Conservation (phyloP, 148 eudicot species). For the Cornus florida region DNA sequence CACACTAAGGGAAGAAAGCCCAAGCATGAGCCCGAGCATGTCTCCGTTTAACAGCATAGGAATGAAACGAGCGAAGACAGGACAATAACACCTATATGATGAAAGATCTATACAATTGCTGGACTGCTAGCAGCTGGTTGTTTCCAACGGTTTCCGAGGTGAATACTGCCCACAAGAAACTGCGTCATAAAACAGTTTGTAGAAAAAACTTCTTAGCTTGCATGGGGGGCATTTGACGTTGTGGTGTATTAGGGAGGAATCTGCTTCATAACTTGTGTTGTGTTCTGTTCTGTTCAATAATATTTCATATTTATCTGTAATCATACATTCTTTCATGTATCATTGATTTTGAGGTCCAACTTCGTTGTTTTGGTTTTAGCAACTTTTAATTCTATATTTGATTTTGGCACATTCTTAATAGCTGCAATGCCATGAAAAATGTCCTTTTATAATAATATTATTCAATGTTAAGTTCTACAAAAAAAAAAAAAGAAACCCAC, state of each 20-base stretch:
- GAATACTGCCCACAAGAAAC: not conserved
- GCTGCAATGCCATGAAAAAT: too few species aligned
- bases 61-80: constrained; percentile 58
- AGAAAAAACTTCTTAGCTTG: not conserved
- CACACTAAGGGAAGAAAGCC: constrained; percentile 49
- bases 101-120: not conserved
- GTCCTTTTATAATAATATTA: too few species aligned
- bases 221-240: not conserved
- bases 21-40: constrained; percentile 55
- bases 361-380: not conserved
- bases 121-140: not conserved
- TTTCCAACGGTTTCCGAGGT: not conserved
- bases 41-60: constrained; percentile 42
- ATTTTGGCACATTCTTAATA: not conserved
- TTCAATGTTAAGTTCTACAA: too few species aligned
- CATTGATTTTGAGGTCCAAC: not conserved
- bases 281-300: not conserved
- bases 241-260: not conserved
- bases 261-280: not conserved
- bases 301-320: not conserved
- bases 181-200: not conserved
- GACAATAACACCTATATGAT: constrained; percentile 19
- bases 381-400: not conserved
- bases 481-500: too few species aligned
- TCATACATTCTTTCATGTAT: not conserved